A percentile compares a stretch with the other conserved stretches of the same genome.
These are phyloP conservation scores for Scheffersomyces stipitis DNA, from an alignment of 805 yeast species.

Conservation along the genomic window DNA sequence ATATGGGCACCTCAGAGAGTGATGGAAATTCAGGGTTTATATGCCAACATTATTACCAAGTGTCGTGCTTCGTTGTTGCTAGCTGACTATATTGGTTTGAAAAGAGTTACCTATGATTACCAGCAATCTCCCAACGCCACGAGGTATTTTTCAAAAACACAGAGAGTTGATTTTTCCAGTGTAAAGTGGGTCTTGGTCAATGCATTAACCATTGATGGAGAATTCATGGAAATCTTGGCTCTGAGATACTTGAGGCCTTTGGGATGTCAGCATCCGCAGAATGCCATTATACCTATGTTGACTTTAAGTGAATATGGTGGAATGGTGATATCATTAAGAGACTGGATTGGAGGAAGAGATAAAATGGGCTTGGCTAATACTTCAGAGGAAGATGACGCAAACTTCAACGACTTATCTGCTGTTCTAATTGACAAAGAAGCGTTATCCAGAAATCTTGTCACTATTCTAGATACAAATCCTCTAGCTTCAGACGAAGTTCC, in stretches of 20 bases:
- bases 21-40: constrained; percentile 79
- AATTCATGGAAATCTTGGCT: constrained; percentile 82
- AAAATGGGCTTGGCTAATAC: constrained; percentile 48
- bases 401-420: constrained; percentile 52
- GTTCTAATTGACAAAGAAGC: constrained; percentile 73
- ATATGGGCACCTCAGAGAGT: constrained; percentile 76
- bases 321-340: constrained; percentile 86
- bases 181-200: constrained; percentile 89
- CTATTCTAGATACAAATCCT: constrained; percentile 61
- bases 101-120: constrained; percentile 89
- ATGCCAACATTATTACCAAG: constrained; percentile 75
- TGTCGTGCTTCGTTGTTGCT: constrained; percentile 71
- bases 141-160: constrained; percentile 72
- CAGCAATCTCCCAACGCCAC: constrained; percentile 86
- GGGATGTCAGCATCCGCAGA: constrained; percentile 75
- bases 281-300: constrained; percentile 83
- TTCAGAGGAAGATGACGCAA: constrained; percentile 31
- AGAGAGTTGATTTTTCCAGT: constrained; percentile 72
- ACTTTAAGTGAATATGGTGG: constrained; percentile 95
- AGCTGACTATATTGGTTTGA: constrained; percentile 85
- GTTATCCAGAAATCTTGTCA: constrained; percentile 67
- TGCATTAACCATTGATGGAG: constrained; percentile 88
- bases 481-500: constrained; percentile 45
- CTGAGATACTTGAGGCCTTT: constrained; percentile 89
- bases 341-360: constrained; percentile 78